Base-by-base conservation (phyloP, 371 early-diverging fungal species). In the Rhizomucor miehei region DNA sequence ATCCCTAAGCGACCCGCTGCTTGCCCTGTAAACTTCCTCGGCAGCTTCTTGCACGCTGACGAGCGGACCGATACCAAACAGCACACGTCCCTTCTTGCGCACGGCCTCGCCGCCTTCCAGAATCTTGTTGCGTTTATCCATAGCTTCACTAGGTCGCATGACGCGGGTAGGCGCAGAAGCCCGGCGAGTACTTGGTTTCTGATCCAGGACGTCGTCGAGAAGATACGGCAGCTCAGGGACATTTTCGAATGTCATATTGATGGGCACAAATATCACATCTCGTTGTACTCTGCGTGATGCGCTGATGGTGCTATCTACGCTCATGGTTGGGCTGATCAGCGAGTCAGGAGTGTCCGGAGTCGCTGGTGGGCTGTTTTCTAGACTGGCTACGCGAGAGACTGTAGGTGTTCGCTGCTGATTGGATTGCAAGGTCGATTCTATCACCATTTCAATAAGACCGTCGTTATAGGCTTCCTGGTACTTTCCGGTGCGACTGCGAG, bases 181-280 rank as follows among this genome's bases (percentile, higher is more conserved):
- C 1, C 47, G 56, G 13, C 57, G 47, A 21, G 37, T 35, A 1
- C 45, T 43, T 0, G 63, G 75, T 14, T 71, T 69, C 21, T 75
- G 75, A 56, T 78, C 79, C 20, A 78, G 38, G 0, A 75, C 69
- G 51, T 71, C 60, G 36, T 75, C 75, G 40, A 74, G 65, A 12
- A 78, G 54, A 46, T 60, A 60, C 14, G 75, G 52, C 3, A 78
- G 46, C 16, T 78, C 79, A 1, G 79, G 79, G 8, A 73, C 60
- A 21, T 61, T 72, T 45, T 78, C 79, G 45, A 75, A 78, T 1
- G 71, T 67, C 39, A 78, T 75, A 36, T 78, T 75, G 51, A 78
- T 72, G 1, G 79, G 79, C 0, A 78, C 68, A 48, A 78, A 57
- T 2, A 71, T 62, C 5, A 73, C 71, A 46, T 77, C 77, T 12